These are phyloP conservation scores for Boletus pseudopeckii DNA, from an alignment of 768 basidiomycete species.

Conservation along the genomic window DNA sequence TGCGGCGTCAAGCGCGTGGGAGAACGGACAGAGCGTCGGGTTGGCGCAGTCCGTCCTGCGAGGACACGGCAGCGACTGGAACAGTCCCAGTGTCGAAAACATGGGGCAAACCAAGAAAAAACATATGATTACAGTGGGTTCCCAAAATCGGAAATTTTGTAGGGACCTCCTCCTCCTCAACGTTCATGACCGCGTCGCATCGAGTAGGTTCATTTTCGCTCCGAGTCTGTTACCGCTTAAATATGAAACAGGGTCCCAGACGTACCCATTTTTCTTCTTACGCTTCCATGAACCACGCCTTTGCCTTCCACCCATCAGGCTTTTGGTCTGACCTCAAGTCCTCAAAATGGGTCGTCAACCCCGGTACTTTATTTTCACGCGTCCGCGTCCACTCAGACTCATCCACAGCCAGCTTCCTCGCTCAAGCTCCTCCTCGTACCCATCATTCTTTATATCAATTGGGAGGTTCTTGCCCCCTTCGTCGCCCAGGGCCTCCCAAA, in stretches of 20 bases:
- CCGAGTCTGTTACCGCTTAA: neutral
- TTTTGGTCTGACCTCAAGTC: constrained; percentile 52
- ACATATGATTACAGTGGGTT: neutral
- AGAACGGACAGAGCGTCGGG: constrained; percentile 57
- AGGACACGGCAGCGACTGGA: constrained; percentile 60
- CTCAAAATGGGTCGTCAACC: constrained; percentile 70
- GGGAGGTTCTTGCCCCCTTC: constrained; percentile 53
- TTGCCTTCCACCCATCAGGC: neutral
- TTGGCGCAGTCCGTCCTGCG: constrained; percentile 46
- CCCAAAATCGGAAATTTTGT: neutral
- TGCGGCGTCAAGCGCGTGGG: constrained; percentile 46
- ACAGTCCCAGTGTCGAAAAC: constrained; percentile 62
- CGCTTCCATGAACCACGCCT: neutral
- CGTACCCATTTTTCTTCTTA: too few relatives aligned
- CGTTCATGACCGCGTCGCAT: too few relatives aligned
- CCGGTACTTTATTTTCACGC: constrained; percentile 39
- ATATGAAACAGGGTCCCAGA: neutral
- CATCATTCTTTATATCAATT: constrained; percentile 58
- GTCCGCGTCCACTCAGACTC: neutral
- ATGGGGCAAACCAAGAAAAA: constrained; percentile 32
- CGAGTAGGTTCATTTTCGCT: too few relatives aligned
- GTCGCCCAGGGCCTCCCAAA: constrained; percentile 53
- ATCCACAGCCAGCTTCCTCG: constrained; percentile 46
- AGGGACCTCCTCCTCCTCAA: neutral
- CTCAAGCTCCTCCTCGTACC: constrained; percentile 64